Conservation (phyloP, 768 basidiomycete species). For the Rhodotorula kratochvilovae region DNA sequence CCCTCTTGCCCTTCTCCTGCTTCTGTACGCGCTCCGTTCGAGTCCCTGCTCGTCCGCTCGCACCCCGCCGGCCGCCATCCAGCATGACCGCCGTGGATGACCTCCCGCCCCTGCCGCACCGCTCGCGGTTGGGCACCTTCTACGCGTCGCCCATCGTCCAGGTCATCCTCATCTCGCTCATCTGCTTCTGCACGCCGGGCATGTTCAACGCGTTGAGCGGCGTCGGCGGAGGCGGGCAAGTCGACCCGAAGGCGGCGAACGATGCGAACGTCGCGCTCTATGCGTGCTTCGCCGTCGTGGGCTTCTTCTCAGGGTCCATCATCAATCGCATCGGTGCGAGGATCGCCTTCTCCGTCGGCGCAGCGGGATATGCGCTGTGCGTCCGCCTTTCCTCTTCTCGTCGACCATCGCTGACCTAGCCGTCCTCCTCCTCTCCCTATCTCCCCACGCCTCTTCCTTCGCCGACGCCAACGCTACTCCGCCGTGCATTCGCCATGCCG, state of each 20-base stretch:
- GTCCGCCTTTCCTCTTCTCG: too few relatives aligned
- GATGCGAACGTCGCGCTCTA: slow-evolving; percentile 57
- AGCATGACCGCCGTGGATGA: background rate
- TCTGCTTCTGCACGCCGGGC: slow-evolving; percentile 26
- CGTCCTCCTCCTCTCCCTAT: slow-evolving; percentile 49
- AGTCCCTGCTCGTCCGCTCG: background rate
- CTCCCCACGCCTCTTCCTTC: slow-evolving; percentile 36
- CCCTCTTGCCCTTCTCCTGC: background rate
- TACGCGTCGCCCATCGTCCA: slow-evolving; percentile 14
- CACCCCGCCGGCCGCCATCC: too few relatives aligned
- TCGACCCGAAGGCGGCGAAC: slow-evolving; percentile 62
- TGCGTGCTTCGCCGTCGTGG: slow-evolving; percentile 58
- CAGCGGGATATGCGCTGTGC: slow-evolving; percentile 65
- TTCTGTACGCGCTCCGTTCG: accelerated
- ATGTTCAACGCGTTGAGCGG: slow-evolving; percentile 45
- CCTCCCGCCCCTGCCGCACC: slow-evolving; percentile 16
- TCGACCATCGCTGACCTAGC: too few relatives aligned
- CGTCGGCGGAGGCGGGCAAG: slow-evolving; percentile 57
- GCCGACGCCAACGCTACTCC: too few relatives aligned
- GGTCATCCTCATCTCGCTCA: slow-evolving; percentile 17
- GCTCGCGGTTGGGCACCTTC: background rate
- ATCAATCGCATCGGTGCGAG: slow-evolving; percentile 77
- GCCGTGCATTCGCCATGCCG: background rate
- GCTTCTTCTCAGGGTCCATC: slow-evolving; percentile 66
- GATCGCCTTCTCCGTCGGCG: slow-evolving; percentile 68